A percentile compares a stretch with the other conserved stretches of the same genome.
Conservation (phyloP, 176 grass and related monocot species). For the Bonia amplexicaulis region DNA sequence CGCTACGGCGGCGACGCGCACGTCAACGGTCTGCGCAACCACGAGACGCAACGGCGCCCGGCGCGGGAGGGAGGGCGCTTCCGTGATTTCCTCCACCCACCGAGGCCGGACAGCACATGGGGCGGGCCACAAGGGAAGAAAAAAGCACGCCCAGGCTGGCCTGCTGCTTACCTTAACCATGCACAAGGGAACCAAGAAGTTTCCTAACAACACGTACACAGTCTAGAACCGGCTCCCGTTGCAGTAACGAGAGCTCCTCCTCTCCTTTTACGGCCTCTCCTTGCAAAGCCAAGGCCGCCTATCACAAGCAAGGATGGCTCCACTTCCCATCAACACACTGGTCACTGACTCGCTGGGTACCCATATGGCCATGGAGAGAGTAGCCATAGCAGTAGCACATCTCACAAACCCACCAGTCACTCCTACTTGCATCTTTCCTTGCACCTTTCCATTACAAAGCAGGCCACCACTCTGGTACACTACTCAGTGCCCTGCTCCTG, state of each 20-base stretch:
- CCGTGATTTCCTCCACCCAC: conserved; percentile 1
- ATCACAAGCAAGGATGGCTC: background rate
- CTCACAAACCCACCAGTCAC: background rate
- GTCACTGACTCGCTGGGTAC: background rate
- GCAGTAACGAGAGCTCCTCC: background rate
- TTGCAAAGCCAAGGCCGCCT: background rate
- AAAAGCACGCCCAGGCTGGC: background rate
- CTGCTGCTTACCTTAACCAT: background rate
- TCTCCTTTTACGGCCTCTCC: background rate
- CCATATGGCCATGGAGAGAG: background rate
- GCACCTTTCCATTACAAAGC: background rate
- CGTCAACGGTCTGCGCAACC: conserved; percentile 8
- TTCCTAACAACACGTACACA: background rate
- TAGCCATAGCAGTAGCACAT: background rate
- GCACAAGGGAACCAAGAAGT: background rate
- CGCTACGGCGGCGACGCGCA: background rate
- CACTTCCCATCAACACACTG: conserved; percentile 7
- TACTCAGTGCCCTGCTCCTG: background rate
- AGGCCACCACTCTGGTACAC: background rate
- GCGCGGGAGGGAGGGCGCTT: background rate
- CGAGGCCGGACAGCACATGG: conserved; percentile 18
- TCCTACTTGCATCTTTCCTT: background rate
- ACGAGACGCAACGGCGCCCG: background rate
- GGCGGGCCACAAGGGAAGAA: background rate
- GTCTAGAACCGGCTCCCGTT: background rate